Conservation (phyloP, 1,139 yeast genomes). For the Taiozyma sp. region DNA sequence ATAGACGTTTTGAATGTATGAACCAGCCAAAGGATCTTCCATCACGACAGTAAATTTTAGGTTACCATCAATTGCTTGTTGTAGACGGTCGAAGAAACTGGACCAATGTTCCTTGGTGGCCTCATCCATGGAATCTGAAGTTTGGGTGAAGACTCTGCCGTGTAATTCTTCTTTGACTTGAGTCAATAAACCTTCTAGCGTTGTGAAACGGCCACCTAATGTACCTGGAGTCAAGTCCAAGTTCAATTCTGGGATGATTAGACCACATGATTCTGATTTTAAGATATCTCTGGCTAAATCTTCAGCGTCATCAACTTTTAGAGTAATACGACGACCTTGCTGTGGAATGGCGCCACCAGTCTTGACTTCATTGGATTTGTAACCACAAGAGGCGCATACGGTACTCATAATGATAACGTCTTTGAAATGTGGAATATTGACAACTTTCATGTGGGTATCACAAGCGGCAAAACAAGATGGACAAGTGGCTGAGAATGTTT, state of each 20-base stretch:
- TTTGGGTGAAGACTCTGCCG: slow-evolving; percentile 76
- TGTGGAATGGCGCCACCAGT: slow-evolving; percentile 97
- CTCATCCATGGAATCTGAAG: slow-evolving; percentile 88
- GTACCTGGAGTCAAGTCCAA: slow-evolving; percentile 96
- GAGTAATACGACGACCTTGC: slow-evolving; percentile 70
- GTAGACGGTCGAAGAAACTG: slow-evolving; percentile 65
- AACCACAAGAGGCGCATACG: slow-evolving; percentile 88
- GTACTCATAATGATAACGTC: slow-evolving; percentile 98
- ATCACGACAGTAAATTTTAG: slow-evolving; percentile 77
- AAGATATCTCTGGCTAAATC: slow-evolving; percentile 93
- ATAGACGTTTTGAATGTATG: slow-evolving; percentile 93
- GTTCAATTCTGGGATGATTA: slow-evolving; percentile 80
- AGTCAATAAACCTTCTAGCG: slow-evolving; percentile 85
- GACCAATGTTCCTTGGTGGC: slow-evolving; percentile 79
- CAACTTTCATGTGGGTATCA: slow-evolving; percentile 94
- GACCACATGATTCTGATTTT: slow-evolving; percentile 90
- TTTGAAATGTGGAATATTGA: slow-evolving; percentile 95
- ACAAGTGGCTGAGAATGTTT: slow-evolving; percentile 88
- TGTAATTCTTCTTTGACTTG: slow-evolving; percentile 91
- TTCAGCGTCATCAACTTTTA: slow-evolving; percentile 83
- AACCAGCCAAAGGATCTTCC: slow-evolving; percentile 94
- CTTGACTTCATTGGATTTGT: slow-evolving; percentile 95
- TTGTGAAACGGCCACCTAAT: slow-evolving; percentile 96
- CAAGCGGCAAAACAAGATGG: slow-evolving; percentile 81
- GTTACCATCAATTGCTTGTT: slow-evolving; percentile 82